phyloP scores from a whole-genome alignment of 139 green algal species.

The Micractinium conductrix region DNA sequence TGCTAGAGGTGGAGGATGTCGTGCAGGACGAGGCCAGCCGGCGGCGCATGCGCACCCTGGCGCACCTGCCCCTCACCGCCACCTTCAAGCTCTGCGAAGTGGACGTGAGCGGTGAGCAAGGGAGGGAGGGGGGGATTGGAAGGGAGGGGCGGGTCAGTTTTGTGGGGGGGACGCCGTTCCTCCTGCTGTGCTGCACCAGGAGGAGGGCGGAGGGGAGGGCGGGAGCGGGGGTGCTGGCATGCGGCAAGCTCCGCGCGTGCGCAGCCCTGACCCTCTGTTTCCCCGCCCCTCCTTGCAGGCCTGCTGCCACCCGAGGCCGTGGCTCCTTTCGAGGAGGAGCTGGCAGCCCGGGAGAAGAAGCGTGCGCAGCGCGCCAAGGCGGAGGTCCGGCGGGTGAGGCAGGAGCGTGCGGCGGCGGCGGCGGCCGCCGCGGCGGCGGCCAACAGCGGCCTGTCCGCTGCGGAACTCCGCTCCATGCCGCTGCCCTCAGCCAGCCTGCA shows the following conservation, averaged over 20 bases:
- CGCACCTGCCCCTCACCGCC: constrained; percentile 71
- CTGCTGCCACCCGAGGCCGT: constrained; percentile 68
- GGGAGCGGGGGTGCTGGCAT: no score
- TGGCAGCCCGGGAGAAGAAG: constrained; percentile 57
- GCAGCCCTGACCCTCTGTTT: no score
- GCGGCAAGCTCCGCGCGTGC: background rate
- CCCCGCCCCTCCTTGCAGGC: background rate
- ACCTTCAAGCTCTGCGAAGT: constrained; percentile 65
- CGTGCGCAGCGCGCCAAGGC: constrained; percentile 47
- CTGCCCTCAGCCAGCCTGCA: constrained; percentile 23
- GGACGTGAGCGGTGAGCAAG: constrained; percentile 48
- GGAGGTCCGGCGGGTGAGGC: background rate
- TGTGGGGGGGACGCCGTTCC: no score
- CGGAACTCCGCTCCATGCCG: constrained; percentile 60
- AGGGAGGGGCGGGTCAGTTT: no score
- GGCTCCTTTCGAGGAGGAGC: constrained; percentile 74
- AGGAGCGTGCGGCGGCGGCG: constrained; percentile 13
- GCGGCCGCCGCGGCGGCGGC: constrained; percentile 10
- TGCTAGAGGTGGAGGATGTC: constrained; percentile 81
- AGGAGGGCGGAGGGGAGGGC: no score
- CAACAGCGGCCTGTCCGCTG: constrained; percentile 33
- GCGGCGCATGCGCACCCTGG: constrained; percentile 63
- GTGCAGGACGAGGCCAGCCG: constrained; percentile 61
- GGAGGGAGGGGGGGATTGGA: no score
- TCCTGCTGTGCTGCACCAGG: background rate